Base-by-base conservation (phyloP, 495 filamentous ascomycete species). In the Neurospora tetrasperma region DNA sequence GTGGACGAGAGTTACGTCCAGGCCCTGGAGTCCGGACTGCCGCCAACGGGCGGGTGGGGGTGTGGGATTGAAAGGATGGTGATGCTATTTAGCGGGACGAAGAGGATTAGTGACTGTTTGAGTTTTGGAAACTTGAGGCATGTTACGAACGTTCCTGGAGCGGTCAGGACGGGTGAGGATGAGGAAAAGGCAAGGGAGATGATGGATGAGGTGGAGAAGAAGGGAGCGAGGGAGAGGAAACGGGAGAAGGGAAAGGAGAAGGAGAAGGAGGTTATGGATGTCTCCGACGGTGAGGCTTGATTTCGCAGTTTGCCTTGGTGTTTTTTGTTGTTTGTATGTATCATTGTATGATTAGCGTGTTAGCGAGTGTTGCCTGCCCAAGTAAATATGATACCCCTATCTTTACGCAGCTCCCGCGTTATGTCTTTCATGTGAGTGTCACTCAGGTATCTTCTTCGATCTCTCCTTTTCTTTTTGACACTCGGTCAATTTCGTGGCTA, bases 21-120 rank as follows among this genome's bases (percentile, higher is more conserved):
- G 71, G 93, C 92, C 5, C 80, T 99, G 62, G 93, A 94, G 77
- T 93, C 91, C 84, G 96, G 94, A 0, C 82, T 99, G 72, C 96
- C 96, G 44, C 90, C 96, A 18, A 99, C 96, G 2, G 96, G 94
- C 1, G 96, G 96, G 4, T 99, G 96, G 96, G 96, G 96, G 0
- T 94, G 93, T 76, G 96, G 96, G 0, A 85, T 98, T 41, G 96
- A 99, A 81, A 85, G 96, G 72, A 83, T 98, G 69, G 88, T 90
- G 43, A 99, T 99, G 96, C 81, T 97, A 27, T 92, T 98, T 72
- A 87, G 89, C 2, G 94, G 92, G 2, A 84, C 87, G 43, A 86
- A 87, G 78, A 86, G 89, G 78, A 98, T 99, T 76, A 85, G 85
- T 40, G 93, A 98, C 77, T 90, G 93, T 2, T 82, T 99, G 78